phyloP scores from a whole-genome alignment of 495 filamentous ascomycete species.

The Neurospora sp. region DNA sequence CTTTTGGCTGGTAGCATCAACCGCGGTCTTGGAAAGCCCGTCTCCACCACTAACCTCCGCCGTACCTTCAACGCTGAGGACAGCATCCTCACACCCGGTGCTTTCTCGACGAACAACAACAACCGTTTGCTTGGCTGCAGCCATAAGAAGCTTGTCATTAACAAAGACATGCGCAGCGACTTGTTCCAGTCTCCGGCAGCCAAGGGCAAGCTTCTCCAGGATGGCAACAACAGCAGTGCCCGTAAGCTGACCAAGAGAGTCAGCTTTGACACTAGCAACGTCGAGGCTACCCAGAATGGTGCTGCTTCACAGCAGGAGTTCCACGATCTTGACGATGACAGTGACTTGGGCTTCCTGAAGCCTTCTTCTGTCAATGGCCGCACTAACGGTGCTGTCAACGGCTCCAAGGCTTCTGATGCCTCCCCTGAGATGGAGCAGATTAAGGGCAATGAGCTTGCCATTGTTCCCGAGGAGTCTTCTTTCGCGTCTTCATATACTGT shows the following conservation, averaged over 20 bases:
- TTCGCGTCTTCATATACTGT: conserved; percentile 19
- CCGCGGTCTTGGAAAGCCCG: conserved; percentile 48
- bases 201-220: conserved; percentile 31
- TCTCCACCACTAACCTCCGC: conserved; percentile 54
- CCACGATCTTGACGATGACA: conserved; percentile 47
- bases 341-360: conserved; percentile 52
- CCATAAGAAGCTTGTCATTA: conserved; percentile 84
- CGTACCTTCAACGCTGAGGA: conserved; percentile 51
- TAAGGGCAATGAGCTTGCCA: conserved; percentile 63
- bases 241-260: conserved; percentile 72
- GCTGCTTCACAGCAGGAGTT: conserved; percentile 13
- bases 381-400: conserved; percentile 25
- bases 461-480: conserved; percentile 63
- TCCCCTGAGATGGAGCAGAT: conserved; percentile 63
- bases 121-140: conserved; percentile 49
- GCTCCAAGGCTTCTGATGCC: conserved; percentile 29
- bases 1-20: conserved; percentile 53
- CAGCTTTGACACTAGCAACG: conserved; percentile 65
- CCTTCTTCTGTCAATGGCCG: conserved; percentile 39
- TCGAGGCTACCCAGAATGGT: conserved; percentile 28
- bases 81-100: conserved; percentile 76
- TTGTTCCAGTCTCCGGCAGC: conserved; percentile 49
- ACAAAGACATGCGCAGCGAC: conserved; percentile 72
- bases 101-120: conserved; percentile 62
- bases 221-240: conserved; percentile 34